Base-by-base conservation (phyloP, 2,329 filamentous ascomycete species). In the Rasamsonia emersonii region DNA sequence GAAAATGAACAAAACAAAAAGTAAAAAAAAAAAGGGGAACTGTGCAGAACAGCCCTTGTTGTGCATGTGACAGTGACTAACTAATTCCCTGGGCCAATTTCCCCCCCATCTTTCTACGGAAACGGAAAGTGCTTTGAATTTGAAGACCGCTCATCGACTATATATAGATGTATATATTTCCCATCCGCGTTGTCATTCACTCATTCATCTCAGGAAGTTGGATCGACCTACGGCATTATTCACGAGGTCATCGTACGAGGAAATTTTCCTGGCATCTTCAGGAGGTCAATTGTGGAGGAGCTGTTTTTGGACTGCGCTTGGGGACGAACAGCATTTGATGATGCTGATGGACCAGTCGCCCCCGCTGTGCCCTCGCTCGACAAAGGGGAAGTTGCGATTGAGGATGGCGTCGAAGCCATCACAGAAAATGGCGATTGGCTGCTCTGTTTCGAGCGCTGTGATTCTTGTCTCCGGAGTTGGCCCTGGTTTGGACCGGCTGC, bases 221-320 rank as follows among this genome's bases (percentile, higher is more conserved):
- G 32, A 15, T 18, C 24, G 17, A 30, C 32, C 32, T 31, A 32
- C 40, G 41, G 21, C 41, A 40, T 25, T 25, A 19, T 41, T 24
- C 18, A 27, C 21, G 36, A 28, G 29, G 15, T 38, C 24, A 19
- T 20, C 9, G 24, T 20, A 25, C 42, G 53, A 9, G 56, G 56
- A 33, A 46, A 60, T 27, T 50, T 53, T 5, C 56, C 56, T 2
- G 56, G 56, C 24, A 60, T 58, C 19, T 49, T 47, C 37, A 59
- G 40, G 38, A 56, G 39, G 28, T 56, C 55, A 25, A 58, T 42
- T 3, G 53, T 49, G 10, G 46, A 41, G 3, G 46, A 40, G 14
- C 54, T 59, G 33, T 48, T 45, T 36, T 50, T 53, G 19, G 42
- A 38, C 14, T 37, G 36, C 7, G 41, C 36, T 9, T 33, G 13